These are phyloP conservation scores for Rhizomucor pusillus DNA, from an alignment of 371 early-diverging fungal species.

Conservation along the genomic window DNA sequence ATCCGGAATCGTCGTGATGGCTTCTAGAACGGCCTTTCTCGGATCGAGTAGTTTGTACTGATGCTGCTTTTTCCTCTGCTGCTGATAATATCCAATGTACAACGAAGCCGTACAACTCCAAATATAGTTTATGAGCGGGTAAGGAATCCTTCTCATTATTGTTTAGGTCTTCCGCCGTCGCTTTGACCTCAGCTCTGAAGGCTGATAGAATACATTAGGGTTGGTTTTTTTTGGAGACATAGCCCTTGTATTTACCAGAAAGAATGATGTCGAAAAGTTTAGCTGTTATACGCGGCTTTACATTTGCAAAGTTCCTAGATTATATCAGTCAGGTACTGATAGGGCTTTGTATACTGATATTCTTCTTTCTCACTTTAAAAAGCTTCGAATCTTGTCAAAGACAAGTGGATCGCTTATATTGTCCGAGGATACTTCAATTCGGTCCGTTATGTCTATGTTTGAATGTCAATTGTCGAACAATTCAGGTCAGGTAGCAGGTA, in stretches of 20 bases:
- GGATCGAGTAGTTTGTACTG: slow-evolving; percentile 28
- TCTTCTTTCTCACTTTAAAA: slow-evolving; percentile 61
- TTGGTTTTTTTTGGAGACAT: neutral
- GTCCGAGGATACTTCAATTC: slow-evolving; percentile 56
- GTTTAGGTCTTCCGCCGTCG: slow-evolving; percentile 57
- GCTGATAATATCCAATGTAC: slow-evolving; percentile 67
- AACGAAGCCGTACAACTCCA: slow-evolving; percentile 80
- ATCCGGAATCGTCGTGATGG: slow-evolving; percentile 30
- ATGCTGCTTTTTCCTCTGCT: slow-evolving; percentile 57
- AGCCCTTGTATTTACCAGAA: slow-evolving; percentile 47
- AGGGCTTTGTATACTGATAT: neutral
- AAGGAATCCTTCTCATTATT: slow-evolving; percentile 67
- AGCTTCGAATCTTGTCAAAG: slow-evolving; percentile 68
- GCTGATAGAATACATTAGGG: slow-evolving; percentile 34
- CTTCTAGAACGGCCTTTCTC: slow-evolving; percentile 9
- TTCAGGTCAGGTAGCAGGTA: neutral
- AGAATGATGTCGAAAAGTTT: slow-evolving; percentile 59
- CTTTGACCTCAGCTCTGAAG: slow-evolving; percentile 60
- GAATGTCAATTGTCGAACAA: neutral
- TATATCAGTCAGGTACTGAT: neutral
- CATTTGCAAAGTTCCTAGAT: slow-evolving; percentile 30
- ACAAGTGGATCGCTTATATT: slow-evolving; percentile 51
- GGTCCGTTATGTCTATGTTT: slow-evolving; percentile 58
- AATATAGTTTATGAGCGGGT: slow-evolving; percentile 53
- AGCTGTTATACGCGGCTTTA: slow-evolving; percentile 32